Evolutionary conservation across 306 rosid species (phyloP).

Genomic region (Begonia loranthoides): DNA sequence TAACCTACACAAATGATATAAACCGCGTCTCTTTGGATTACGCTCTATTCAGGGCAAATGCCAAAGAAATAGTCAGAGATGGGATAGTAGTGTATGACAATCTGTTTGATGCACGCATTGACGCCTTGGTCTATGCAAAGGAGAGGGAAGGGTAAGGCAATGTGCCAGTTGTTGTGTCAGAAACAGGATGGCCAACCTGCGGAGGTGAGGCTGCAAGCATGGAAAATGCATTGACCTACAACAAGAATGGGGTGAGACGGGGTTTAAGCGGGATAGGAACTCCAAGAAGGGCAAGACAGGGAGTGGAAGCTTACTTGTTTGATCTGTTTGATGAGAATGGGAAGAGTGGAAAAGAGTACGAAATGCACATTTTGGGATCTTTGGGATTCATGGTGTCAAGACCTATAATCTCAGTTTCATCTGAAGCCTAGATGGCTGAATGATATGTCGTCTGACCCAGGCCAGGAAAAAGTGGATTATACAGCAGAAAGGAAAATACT

Average conservation of each 20-base stretch:
- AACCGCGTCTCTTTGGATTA: constrained; percentile 10
- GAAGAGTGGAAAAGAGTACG: constrained; percentile 19
- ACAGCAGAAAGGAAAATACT: too few species aligned
- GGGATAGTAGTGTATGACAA: constrained; percentile 4
- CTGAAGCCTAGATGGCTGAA: too few species aligned
- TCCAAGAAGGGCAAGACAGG: constrained; percentile 11
- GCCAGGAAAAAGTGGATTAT: too few species aligned
- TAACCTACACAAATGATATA: constrained; percentile 11
- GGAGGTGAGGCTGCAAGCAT: constrained; percentile 12
- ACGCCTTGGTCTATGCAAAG: constrained; percentile 18
- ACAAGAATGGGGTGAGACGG: constrained; percentile 17
- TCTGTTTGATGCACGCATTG: constrained; percentile 17
- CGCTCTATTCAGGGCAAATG: constrained; percentile 7
- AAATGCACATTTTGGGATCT: constrained; percentile 23
- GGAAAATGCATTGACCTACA: constrained; percentile 14
- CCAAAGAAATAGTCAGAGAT: background rate
- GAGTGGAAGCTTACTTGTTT: constrained; percentile 24
- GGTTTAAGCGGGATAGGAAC: constrained; percentile 13
- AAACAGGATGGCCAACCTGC: constrained; percentile 21
- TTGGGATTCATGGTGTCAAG: constrained; percentile 12
- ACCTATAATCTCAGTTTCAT: constrained; percentile 7
- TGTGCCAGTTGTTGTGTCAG: constrained; percentile 14
- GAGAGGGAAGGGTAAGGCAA: constrained; percentile 19
- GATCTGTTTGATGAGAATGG: constrained; percentile 22
- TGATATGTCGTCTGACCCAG: too few species aligned